phyloP scores from a whole-genome alignment of 2,329 filamentous ascomycete species.

The Pestalotiopsis sp. region DNA sequence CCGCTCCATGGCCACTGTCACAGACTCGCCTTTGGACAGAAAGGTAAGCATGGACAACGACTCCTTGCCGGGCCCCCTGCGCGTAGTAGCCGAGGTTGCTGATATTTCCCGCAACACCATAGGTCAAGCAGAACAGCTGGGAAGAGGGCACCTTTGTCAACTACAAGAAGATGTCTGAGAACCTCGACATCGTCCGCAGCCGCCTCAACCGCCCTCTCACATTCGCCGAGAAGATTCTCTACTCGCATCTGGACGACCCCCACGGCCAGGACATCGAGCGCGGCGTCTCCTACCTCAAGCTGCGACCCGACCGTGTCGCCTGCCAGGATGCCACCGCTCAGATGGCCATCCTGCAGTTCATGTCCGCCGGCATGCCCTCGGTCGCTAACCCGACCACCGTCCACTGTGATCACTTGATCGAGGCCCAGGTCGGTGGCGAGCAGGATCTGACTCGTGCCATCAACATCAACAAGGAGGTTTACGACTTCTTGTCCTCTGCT shows the following conservation, averaged over 20 bases:
- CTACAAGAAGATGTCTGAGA: conserved; percentile 99
- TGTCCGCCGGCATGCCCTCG: conserved; percentile 95
- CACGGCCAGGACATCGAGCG: conserved; percentile 96
- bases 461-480: conserved; percentile 98
- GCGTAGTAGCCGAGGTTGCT: conserved; percentile 19
- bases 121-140: conserved; percentile 94
- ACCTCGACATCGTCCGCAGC: conserved; percentile 85
- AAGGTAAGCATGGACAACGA: conserved; percentile 64
- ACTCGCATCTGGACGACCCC: conserved; percentile 97
- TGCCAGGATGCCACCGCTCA: conserved; percentile 99
- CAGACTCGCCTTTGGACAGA: conserved; percentile 83
- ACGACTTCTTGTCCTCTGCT: conserved; percentile 91
- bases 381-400: conserved; percentile 95
- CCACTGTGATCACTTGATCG: conserved; percentile 99
- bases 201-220: conserved; percentile 93
- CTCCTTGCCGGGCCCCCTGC: background rate
- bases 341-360: conserved; percentile 99
- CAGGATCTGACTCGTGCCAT: conserved; percentile 93
- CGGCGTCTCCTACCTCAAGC: conserved; percentile 92
- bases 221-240: conserved; percentile 97
- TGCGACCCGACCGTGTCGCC: conserved; percentile 95
- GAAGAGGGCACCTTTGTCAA: conserved; percentile 98
- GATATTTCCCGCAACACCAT: conserved; percentile 28
- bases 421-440: conserved; percentile 88
- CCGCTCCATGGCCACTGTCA: conserved; percentile 79